A percentile compares a stretch with the other conserved stretches of the same genome.
Conservation (phyloP, 306 rosid species). For the Rosa multiflora region DNA sequence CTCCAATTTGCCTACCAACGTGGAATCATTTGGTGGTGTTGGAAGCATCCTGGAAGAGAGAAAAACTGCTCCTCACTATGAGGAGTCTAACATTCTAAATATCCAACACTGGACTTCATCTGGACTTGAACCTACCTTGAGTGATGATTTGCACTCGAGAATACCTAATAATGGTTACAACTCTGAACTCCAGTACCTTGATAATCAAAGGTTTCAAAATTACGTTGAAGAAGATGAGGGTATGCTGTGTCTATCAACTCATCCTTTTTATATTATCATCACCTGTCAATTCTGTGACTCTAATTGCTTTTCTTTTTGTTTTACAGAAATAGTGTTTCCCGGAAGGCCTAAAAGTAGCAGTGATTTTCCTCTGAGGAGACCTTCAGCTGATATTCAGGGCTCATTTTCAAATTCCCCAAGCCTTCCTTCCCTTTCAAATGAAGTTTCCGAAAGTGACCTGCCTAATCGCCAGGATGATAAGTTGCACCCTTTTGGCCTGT, state of each 20-base stretch:
- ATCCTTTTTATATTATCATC: constrained; percentile 13
- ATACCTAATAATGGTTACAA: constrained; percentile 32
- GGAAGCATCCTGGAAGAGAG: constrained; percentile 47
- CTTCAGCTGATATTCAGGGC: constrained; percentile 27
- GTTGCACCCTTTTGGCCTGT: constrained; percentile 69
- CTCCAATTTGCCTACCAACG: constrained; percentile 34
- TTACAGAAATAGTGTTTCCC: constrained; percentile 42
- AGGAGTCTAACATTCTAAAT: constrained; percentile 34
- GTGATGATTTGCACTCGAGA: constrained; percentile 33
- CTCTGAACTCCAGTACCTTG: constrained; percentile 43
- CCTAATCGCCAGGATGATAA: constrained; percentile 46
- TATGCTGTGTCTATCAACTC: constrained; percentile 23
- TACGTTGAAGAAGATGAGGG: constrained; percentile 49
- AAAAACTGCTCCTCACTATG: constrained; percentile 32
- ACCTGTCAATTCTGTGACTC: neutral
- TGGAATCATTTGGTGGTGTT: constrained; percentile 40
- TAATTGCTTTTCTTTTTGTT: constrained; percentile 9
- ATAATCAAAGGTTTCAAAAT: constrained; percentile 39
- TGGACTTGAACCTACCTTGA: constrained; percentile 37
- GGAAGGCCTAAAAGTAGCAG: constrained; percentile 45
- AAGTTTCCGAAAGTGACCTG: constrained; percentile 33
- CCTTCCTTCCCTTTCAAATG: constrained; percentile 38
- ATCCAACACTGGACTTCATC: constrained; percentile 46
- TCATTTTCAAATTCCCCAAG: constrained; percentile 36
- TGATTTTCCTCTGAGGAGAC: constrained; percentile 37